Evolutionary conservation across 2,329 filamentous ascomycete genomes (phyloP).

Genomic region (Cladophialophora yegresii): DNA sequence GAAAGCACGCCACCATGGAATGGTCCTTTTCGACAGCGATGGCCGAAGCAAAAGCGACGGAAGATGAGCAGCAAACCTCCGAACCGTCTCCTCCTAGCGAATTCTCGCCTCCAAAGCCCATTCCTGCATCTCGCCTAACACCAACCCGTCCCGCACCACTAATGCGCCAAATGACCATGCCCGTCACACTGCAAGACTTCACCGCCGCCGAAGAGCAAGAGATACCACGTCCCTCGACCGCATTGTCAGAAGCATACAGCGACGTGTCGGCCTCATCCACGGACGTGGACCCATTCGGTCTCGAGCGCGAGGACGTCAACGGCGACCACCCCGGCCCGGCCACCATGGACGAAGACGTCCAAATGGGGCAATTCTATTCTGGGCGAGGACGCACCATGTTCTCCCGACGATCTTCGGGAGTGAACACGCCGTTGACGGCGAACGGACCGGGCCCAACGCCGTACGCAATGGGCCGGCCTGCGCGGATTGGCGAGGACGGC

Average conservation of each 20-base stretch:
- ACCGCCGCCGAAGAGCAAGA: conserved; percentile 28
- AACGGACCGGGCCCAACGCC: conserved; percentile 25
- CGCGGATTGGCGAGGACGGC: conserved; percentile 24
- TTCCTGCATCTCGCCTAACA: conserved; percentile 20
- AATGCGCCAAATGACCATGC: conserved; percentile 35
- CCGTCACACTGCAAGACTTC: conserved; percentile 35
- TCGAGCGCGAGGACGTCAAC: conserved; percentile 32
- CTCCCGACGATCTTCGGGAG: conserved; percentile 18
- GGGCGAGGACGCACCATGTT: conserved; percentile 33
- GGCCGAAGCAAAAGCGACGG: conserved; percentile 39
- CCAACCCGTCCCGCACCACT: conserved; percentile 32
- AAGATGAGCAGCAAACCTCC: conserved; percentile 5
- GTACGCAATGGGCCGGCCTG: conserved; percentile 25
- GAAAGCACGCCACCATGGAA: conserved; percentile 41
- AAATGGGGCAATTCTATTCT: conserved; percentile 28
- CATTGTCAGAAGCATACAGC: conserved; percentile 34
- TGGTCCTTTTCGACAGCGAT: conserved; percentile 50
- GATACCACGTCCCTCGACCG: conserved; percentile 32
- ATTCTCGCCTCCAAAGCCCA: conserved; percentile 5
- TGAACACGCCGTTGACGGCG: conserved; percentile 22
- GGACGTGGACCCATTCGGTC: conserved; percentile 35
- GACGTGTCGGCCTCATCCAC: conserved; percentile 33
- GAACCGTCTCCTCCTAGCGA: conserved; percentile 20
- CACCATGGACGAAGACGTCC: conserved; percentile 31
- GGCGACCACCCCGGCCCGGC: conserved; percentile 30